phyloP scores from a whole-genome alignment of 208 protist genomes.

The Acanthamoeba lenticulata region DNA sequence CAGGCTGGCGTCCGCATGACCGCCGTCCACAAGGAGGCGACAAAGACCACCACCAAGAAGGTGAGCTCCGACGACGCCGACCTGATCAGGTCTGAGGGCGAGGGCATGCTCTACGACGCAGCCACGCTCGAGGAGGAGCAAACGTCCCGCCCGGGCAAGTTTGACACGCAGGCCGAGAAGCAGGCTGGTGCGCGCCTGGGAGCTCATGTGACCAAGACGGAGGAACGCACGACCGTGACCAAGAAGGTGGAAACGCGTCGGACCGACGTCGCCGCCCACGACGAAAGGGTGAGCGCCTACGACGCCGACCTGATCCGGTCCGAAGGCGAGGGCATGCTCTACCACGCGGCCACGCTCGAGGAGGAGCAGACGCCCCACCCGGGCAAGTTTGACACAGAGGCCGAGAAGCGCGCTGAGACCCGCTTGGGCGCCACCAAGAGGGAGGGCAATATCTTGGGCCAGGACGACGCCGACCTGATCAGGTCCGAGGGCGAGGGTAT shows the following conservation, averaged over 20 bases:
- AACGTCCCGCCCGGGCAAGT: not conserved
- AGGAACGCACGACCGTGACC: not conserved
- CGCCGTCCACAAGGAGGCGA: no score
- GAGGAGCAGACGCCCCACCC: not conserved
- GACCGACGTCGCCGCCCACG: no score
- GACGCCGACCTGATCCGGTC: not conserved
- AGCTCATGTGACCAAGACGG: no score
- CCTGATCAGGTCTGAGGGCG: not conserved
- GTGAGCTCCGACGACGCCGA: not conserved
- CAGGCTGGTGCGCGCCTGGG: not conserved
- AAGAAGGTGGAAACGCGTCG: not conserved
- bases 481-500: not conserved
- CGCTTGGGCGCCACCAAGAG: no score
- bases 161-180: not conserved
- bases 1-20: no score
- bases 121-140: not conserved
- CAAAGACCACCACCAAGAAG: no score
- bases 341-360: not conserved
- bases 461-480: not conserved
- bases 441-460: no score
- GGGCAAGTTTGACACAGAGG: not conserved
- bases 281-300: not conserved
- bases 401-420: not conserved
- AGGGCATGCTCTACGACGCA: not conserved
- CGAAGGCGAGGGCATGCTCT: constrained; percentile 6